Conservation (phyloP, 805 yeast species). For the Yamadazyma laniorum region DNA sequence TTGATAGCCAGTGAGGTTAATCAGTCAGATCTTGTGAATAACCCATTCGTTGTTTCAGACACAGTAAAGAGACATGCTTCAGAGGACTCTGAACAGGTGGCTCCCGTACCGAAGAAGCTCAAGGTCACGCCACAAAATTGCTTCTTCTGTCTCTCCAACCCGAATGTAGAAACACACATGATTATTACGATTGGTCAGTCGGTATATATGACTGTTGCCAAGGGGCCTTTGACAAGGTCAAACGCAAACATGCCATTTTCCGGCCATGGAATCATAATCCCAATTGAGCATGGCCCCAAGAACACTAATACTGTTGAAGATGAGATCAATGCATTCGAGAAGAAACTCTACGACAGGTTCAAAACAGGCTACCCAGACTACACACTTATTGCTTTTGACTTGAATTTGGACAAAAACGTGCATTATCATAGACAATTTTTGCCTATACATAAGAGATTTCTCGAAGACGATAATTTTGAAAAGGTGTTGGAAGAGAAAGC, state of each 20-base stretch:
- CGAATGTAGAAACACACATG: constrained; percentile 76
- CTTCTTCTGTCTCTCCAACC: constrained; percentile 81
- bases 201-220: constrained; percentile 73
- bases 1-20: constrained; percentile 11
- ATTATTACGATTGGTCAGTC: constrained; percentile 69
- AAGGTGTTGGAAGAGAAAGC: constrained; percentile 44
- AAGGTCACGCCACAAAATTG: constrained; percentile 60
- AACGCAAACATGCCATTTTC: constrained; percentile 52
- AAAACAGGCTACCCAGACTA: constrained; percentile 32
- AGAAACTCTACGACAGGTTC: constrained; percentile 51
- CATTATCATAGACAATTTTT: constrained; percentile 78
- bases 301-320: constrained; percentile 13
- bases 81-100: constrained; percentile 13
- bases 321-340: constrained; percentile 51
- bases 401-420: constrained; percentile 59
- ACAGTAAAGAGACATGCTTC: constrained; percentile 12
- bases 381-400: constrained; percentile 65
- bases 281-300: constrained; percentile 66
- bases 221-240: constrained; percentile 75
- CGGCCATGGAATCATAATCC: constrained; percentile 80
- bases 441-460: constrained; percentile 53
- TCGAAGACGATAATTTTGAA: constrained; percentile 41
- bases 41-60: constrained; percentile 25
- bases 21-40: constrained; percentile 13
- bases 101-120: constrained; percentile 28